Percentiles rank a stretch among this genome's conserved stretches.
Evolutionary conservation across 139 green algal species (phyloP).

Genomic region (Eudorina sp.): DNA sequence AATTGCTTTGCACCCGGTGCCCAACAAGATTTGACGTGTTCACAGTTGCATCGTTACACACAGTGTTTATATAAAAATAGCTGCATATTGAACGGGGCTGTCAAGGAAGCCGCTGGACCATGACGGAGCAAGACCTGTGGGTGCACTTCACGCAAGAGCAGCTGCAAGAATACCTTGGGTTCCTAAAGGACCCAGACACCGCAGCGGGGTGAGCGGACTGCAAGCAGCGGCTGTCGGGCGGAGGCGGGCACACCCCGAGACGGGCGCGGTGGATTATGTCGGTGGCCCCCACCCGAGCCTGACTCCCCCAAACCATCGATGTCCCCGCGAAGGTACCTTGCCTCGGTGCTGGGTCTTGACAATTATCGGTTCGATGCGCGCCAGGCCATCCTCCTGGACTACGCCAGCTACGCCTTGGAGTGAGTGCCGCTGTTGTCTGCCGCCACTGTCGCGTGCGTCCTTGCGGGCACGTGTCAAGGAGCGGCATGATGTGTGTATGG

Average conservation of each 20-base stretch:
- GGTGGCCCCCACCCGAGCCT: neutral
- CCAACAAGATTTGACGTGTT: too few relatives aligned
- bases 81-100: too few relatives aligned
- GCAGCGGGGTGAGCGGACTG: constrained; percentile 17
- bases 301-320: too few relatives aligned
- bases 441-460: too few relatives aligned
- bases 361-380: constrained; percentile 52
- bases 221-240: too few relatives aligned
- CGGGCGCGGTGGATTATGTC: neutral
- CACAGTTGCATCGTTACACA: too few relatives aligned
- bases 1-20: too few relatives aligned
- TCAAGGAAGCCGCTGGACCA: neutral
- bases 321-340: constrained; percentile 36
- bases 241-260: too few relatives aligned
- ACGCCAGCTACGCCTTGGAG: constrained; percentile 44
- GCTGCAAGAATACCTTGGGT: constrained; percentile 9
- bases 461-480: too few relatives aligned
- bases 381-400: constrained; percentile 50
- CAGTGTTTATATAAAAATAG: neutral
- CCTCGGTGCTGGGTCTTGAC: constrained; percentile 23
- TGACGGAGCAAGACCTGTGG: constrained; percentile 42
- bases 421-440: constrained; percentile 29
- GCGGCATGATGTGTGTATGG: too few relatives aligned
- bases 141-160: constrained; percentile 35
- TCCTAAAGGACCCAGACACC: neutral